Base-by-base conservation (phyloP, 495 filamentous ascomycete species). In the Aspergillus homomorphus region DNA sequence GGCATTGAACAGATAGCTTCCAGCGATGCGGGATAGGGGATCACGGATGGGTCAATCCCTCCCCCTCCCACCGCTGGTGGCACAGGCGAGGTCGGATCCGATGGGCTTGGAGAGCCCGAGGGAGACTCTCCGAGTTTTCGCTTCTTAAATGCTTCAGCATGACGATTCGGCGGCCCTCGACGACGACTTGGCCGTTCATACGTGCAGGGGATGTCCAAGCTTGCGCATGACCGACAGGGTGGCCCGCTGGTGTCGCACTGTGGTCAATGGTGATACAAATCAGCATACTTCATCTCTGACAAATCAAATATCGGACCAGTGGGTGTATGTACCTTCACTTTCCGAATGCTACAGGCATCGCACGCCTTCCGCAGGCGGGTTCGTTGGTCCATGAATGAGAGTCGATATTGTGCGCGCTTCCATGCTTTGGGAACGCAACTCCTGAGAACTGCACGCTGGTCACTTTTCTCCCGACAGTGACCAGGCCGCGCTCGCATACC, bases 151-250 rank as follows among this genome's bases (percentile, higher is more conserved):
- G 86, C 87, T 70, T 93, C 90, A 48, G 89, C 91, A 72, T 92
- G 89, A 59, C 86, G 83, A 66, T 96, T 96, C 1, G 90, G 90
- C 18, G 91, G 91, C 0, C 91, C 91, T 57, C 91, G 84, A 18
- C 91, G 83, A 59, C 88, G 84, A 71, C 87, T 91, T 38, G 87
- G 87, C 56, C 91, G 74, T 48, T 87, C 78, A 71, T 89, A 92
- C 46, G 90, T 95, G 71, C 91, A 96, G 41, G 89, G 88, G 23
- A 95, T 91, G 46, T 88, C 82, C 57, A 96, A 80, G 48, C 85
- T 84, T 53, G 80, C 79, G 70, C 91, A 96, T 30, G 89, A 87
- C 59, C 84, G 82, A 76, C 91, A 96, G 9, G 91, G 90, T 14
- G 88, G 88, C 8, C 87, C 86, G 42, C 77, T 77, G 64, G 90